Conservation (phyloP, 2,329 filamentous ascomycete genomes). For the Microcera coccophila region DNA sequence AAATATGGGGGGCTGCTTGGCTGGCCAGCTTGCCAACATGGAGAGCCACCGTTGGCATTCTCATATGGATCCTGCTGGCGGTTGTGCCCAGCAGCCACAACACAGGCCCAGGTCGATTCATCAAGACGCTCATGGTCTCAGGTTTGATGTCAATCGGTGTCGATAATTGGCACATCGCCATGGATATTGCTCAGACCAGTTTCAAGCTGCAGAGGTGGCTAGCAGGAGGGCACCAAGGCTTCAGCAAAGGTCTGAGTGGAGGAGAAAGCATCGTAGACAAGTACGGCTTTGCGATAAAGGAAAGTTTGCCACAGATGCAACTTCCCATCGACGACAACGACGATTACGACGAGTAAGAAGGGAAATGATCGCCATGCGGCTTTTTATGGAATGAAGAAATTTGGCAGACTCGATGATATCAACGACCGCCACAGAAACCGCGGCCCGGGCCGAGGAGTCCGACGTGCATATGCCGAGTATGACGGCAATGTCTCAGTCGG, state of each 20-base stretch:
- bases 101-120: slow-evolving; percentile 40
- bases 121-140: slow-evolving; percentile 43
- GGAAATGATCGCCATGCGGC: not conserved
- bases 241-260: slow-evolving; percentile 20
- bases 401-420: not conserved
- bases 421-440: not conserved
- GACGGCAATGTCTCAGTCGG: slow-evolving; percentile 22
- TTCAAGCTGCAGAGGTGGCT: slow-evolving; percentile 44
- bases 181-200: slow-evolving; percentile 34
- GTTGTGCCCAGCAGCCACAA: slow-evolving; percentile 39
- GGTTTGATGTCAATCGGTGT: slow-evolving; percentile 44
- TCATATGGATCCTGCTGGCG: slow-evolving; percentile 45
- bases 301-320: slow-evolving; percentile 16
- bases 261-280: slow-evolving; percentile 25
- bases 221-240: slow-evolving; percentile 18
- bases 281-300: slow-evolving; percentile 23
- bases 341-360: slow-evolving; percentile 3
- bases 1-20: slow-evolving; percentile 48
- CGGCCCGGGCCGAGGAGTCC: slow-evolving; percentile 2
- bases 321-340: slow-evolving; percentile 11
- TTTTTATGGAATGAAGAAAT: too few species aligned
- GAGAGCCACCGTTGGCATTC: slow-evolving; percentile 46
- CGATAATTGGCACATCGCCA: slow-evolving; percentile 47
- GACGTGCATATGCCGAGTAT: slow-evolving; percentile 9
- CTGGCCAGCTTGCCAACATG: slow-evolving; percentile 43